Evolutionary conservation across 2,329 filamentous ascomycete species (phyloP).

Genomic region (Rhynchosporium agropyri): DNA sequence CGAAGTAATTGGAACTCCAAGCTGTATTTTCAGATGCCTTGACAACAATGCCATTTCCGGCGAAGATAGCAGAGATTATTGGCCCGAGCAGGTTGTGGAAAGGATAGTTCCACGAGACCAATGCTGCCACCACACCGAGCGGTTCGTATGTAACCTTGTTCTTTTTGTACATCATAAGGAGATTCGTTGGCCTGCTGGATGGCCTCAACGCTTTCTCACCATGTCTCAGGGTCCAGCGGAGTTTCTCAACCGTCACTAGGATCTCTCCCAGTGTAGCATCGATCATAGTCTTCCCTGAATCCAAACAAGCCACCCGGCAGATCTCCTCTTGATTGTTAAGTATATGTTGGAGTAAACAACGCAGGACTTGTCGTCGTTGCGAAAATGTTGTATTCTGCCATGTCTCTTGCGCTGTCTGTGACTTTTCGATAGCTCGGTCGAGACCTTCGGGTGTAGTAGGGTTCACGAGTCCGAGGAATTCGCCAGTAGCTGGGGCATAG

Average conservation of each 20-base stretch:
- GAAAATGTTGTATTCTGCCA: conserved; percentile 81
- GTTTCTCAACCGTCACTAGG: conserved; percentile 88
- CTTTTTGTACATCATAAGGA: conserved; percentile 93
- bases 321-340: conserved; percentile 89
- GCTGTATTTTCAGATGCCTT: conserved; percentile 96
- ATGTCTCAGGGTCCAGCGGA: conserved; percentile 91
- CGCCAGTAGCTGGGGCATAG: conserved; percentile 87
- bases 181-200: conserved; percentile 77
- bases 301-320: conserved; percentile 80
- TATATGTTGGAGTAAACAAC: conserved; percentile 78
- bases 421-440: conserved; percentile 74
- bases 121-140: conserved; percentile 86
- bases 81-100: conserved; percentile 96
- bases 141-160: conserved; percentile 92
- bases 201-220: conserved; percentile 79
- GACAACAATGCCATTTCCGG: conserved; percentile 88
- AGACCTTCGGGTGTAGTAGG: conserved; percentile 77
- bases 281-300: conserved; percentile 95
- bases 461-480: conserved; percentile 76
- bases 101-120: conserved; percentile 96
- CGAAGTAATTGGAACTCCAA: conserved; percentile 87
- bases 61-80: conserved; percentile 85
- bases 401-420: conserved; percentile 70
- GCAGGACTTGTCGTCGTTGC: conserved; percentile 76
- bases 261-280: conserved; percentile 95